Base-by-base conservation (phyloP, 2,329 filamentous ascomycete species). In the Fonsecaea erecta region DNA sequence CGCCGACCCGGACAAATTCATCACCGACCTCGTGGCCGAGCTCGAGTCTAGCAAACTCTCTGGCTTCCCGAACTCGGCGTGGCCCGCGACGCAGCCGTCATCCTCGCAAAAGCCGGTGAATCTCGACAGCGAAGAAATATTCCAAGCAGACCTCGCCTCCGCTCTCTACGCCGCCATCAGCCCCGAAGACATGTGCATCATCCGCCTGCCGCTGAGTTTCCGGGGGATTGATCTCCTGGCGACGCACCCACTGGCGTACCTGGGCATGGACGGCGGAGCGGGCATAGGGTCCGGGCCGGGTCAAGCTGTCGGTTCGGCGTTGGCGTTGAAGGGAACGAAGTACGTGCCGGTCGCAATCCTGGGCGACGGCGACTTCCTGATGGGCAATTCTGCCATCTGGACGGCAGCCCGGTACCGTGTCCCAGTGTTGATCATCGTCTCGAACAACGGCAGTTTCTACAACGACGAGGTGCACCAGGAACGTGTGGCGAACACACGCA, bases 361-460 rank as follows among this genome's bases (percentile, higher is more conserved):
- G 12, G 54, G 54, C 8, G 54, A 57, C 14, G 54, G 54, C 9
- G 54, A 57, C 12, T 57, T 57, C 24, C n/a, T 57, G 35, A 57
- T 57, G 54, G 54, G 54, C 14, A 57, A 57, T 16, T 57, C 54
- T 2, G 54, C 54, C 5, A 57, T 57, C 54, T 57, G 54, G 54
- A 57, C 54, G 18, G 54, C 54, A 7, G 54, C 54, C 1, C 54
- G 54, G 32, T 57, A 57, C 24, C 54, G 54, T 18, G 46, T 57
- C 21, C 54, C 54, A 18, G 54, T 57, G 11, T n/a, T 57, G 54
- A 57, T 57, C 35, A 57, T 57, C 18, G 54, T 57, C 18, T 57
- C 54, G 21, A 57, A 57, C 54, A 57, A 57, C 14, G 54, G 54
- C 35, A 57, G 54, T 43, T 57, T 57, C 35, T 57, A 57, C 54